Conservation (phyloP, 805 yeast species). For the Candida rishiriensis region DNA sequence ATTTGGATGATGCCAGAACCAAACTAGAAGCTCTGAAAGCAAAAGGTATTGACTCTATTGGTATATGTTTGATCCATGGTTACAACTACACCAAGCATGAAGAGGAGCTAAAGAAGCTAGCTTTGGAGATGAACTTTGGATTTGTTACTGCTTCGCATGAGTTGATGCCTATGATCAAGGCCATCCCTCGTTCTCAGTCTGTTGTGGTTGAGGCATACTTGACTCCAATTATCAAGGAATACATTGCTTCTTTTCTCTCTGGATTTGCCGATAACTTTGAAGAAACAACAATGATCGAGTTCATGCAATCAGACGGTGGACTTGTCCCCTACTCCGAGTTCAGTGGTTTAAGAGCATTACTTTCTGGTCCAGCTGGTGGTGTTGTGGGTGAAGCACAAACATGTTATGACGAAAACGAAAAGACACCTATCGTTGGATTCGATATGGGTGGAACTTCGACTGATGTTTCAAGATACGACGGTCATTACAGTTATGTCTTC, state of each 20-base stretch:
- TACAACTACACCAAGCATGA: slow-evolving; percentile 32
- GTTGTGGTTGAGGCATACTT: slow-evolving; percentile 39
- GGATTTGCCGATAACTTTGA: slow-evolving; percentile 31
- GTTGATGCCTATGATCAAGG: slow-evolving; percentile 34
- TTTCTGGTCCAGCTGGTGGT: slow-evolving; percentile 63
- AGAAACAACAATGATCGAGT: slow-evolving; percentile 35
- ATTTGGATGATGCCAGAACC: slow-evolving; percentile 14
- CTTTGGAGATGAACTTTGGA: slow-evolving; percentile 46
- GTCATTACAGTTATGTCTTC: slow-evolving; percentile 26
- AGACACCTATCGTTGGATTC: slow-evolving; percentile 28
- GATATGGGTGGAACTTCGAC: slow-evolving; percentile 38
- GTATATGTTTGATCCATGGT: slow-evolving; percentile 35
- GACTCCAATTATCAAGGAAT: slow-evolving; percentile 38
- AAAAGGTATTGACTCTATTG: slow-evolving; percentile 30
- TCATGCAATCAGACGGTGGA: slow-evolving; percentile 61
- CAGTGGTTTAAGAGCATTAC: slow-evolving; percentile 47
- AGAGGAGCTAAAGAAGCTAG: slow-evolving; percentile 29
- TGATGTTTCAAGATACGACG: slow-evolving; percentile 32
- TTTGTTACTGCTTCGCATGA: slow-evolving; percentile 32
- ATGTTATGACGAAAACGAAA: slow-evolving; percentile 36
- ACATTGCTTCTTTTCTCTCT: slow-evolving; percentile 33
- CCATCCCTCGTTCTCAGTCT: slow-evolving; percentile 38
- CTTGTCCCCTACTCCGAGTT: slow-evolving; percentile 48
- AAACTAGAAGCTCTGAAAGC: slow-evolving; percentile 23
- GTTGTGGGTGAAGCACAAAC: slow-evolving; percentile 55